Evolutionary conservation across 371 early-diverging fungal species (phyloP).

Genomic region (Apophysomyces ossiformis): DNA sequence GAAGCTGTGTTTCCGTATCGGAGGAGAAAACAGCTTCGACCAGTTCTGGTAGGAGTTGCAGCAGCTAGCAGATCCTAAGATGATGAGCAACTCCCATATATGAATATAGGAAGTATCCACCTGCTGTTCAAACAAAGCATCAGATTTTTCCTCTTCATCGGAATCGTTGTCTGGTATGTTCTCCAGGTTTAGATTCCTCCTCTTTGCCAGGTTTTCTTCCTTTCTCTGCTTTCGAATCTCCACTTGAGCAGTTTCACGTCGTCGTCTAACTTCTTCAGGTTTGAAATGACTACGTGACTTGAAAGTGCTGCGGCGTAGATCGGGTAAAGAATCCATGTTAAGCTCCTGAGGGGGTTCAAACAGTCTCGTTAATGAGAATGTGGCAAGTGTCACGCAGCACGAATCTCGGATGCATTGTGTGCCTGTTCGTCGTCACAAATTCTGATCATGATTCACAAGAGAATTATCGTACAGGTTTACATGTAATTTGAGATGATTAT

Average conservation of each 20-base stretch:
- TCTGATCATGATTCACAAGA: no score
- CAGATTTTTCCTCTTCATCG: slow-evolving; percentile 84
- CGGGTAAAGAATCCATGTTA: slow-evolving; percentile 6
- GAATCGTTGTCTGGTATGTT: slow-evolving; percentile 46
- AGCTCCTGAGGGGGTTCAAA: no score
- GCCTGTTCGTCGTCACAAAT: no score
- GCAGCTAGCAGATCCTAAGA: slow-evolving; percentile 32
- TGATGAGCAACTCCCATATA: neutral
- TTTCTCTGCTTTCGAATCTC: slow-evolving; percentile 96
- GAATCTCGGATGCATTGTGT: no score
- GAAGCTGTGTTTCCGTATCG: slow-evolving; percentile 76
- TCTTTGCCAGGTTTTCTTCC: slow-evolving; percentile 93
- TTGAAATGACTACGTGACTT: slow-evolving; percentile 84
- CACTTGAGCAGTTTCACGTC: slow-evolving; percentile 89
- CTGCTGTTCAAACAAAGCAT: slow-evolving; percentile 24
- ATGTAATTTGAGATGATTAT: no score
- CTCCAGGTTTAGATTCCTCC: slow-evolving; percentile 79
- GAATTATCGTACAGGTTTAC: no score
- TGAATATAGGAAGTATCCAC: no score
- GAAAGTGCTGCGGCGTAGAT: slow-evolving; percentile 47
- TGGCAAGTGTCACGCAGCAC: no score
- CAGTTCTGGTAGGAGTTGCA: slow-evolving; percentile 64
- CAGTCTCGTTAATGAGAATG: no score
- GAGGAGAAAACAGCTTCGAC: slow-evolving; percentile 22
- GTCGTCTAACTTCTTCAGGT: slow-evolving; percentile 89